Conservation (phyloP, 2,329 filamentous ascomycete genomes). For the Colletotrichum echinochloae region DNA sequence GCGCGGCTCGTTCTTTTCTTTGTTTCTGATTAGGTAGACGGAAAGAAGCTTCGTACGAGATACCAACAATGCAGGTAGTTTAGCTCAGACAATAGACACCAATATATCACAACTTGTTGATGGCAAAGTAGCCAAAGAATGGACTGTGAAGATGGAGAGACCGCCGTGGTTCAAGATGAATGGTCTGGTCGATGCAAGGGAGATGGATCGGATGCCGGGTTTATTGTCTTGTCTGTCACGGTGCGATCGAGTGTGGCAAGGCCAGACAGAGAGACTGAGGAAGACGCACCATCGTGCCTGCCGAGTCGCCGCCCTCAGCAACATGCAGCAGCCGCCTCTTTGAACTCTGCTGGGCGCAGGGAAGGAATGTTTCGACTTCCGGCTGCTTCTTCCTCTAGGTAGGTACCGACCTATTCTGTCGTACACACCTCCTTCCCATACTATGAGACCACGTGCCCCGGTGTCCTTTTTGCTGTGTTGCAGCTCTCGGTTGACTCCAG, state of each 20-base stretch:
- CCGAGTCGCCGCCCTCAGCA: not conserved
- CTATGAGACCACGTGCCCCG: not conserved
- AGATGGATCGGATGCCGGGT: not conserved
- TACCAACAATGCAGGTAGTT: slow-evolving; percentile 26
- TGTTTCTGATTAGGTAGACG: not conserved
- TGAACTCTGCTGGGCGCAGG: not conserved
- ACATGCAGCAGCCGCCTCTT: not conserved
- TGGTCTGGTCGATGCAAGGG: not conserved
- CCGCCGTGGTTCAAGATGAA: not conserved
- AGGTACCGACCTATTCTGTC: too few relatives aligned
- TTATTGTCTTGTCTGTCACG: not conserved
- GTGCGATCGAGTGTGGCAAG: not conserved
- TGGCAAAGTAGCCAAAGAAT: too few relatives aligned
- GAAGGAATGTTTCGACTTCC: not conserved
- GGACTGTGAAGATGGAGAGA: not conserved
- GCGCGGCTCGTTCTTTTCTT: not conserved
- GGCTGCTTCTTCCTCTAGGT: not conserved
- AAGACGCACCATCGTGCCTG: slow-evolving; percentile 22
- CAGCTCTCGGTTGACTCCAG: not conserved
- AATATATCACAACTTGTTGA: not conserved
- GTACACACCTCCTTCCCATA: not conserved
- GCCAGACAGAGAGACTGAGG: not conserved
- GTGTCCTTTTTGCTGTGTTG: not conserved
- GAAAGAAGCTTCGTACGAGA: slow-evolving; percentile 11
- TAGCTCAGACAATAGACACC: slow-evolving; percentile 13